Percentiles rank a stretch among this genome's conserved stretches.
Conservation (phyloP, 208 protist species). For the Naegleria gruberi region DNA sequence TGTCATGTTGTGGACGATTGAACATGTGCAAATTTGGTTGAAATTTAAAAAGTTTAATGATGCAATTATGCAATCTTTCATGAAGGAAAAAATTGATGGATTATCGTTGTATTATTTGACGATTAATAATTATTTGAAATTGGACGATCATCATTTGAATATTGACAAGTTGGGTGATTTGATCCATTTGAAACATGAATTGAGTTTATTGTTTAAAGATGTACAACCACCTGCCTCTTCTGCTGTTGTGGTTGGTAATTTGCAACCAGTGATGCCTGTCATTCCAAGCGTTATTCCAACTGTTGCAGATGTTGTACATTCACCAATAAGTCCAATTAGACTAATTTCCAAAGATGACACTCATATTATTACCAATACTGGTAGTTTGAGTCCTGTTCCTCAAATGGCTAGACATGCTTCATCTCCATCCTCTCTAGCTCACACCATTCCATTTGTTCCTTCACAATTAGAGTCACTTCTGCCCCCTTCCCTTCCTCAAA, state of each 20-base stretch:
- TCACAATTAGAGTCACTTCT: too few relatives aligned
- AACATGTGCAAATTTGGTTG: slow-evolving; percentile 20
- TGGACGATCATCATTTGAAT: not conserved
- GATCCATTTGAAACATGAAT: not conserved
- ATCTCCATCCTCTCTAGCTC: too few relatives aligned
- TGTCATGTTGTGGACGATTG: not conserved
- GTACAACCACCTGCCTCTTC: not conserved
- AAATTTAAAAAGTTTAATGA: not conserved
- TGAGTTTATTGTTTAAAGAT: not conserved
- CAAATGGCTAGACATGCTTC: too few relatives aligned
- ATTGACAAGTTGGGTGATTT: not conserved
- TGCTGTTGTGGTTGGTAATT: not conserved
- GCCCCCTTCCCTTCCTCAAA: not conserved
- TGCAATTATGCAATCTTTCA: not conserved
- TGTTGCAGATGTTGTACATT: too few relatives aligned
- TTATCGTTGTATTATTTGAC: not conserved
- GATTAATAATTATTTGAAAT: not conserved
- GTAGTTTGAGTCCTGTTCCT: too few relatives aligned
- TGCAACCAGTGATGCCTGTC: not conserved
- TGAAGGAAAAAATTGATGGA: slow-evolving; percentile 25
- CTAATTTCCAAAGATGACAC: too few relatives aligned
- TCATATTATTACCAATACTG: too few relatives aligned
- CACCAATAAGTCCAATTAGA: too few relatives aligned
- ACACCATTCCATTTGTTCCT: too few relatives aligned
- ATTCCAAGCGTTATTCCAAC: too few relatives aligned